Evolutionary conservation across 23 red algal species (phyloP), one percentile per base, ranked within the genome.

Genomic region (Gracilaria gracilis): DNA sequence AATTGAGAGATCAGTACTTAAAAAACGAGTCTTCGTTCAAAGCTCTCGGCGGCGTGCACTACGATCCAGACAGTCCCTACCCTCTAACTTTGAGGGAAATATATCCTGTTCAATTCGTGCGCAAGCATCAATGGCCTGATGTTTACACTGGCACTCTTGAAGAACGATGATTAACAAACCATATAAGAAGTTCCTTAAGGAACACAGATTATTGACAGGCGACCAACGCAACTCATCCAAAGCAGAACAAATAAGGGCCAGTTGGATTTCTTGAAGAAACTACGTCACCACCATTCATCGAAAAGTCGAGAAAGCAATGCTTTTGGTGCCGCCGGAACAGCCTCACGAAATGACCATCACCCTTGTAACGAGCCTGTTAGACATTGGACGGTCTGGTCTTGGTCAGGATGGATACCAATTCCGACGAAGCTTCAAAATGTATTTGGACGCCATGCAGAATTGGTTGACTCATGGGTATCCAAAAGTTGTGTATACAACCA

Each of bases 271-370:
- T 35, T 88, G 84, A n/a, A n/a, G 84, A 21, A 66, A 38, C 19
- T n/a, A 53, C 16, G 49, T 88, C 20, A 88, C 84, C 19, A 48
- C 15, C 20, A 57, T 88, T 74, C 84, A 74, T 58, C 15, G 8
- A n/a, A 44, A 62, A 12, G 59, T 62, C n/a, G 84, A 77, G 67
- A 75, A 75, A 47, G 84, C 84, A 0, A 74, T 74, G 42, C 64
- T 77, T 24, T 16, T 88, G 25, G 66, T 74, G 24, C 65, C 65
- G 15, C 84, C 84, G 16, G 84, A 57, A 25, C 50, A 64, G 85
- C 71, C 69, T n/a, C 85, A 89, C 57, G 85, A 89, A 44, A 89
- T 79, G 70, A 78, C 12, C 28, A 89, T 89, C 33, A 89, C 85
- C 15, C 71, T 89, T 59, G 61, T 89, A 48, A 79, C 85, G 42